Evolutionary conservation across 441 rosid genomes (phyloP).

Genomic region (Gossypium lobatum): DNA sequence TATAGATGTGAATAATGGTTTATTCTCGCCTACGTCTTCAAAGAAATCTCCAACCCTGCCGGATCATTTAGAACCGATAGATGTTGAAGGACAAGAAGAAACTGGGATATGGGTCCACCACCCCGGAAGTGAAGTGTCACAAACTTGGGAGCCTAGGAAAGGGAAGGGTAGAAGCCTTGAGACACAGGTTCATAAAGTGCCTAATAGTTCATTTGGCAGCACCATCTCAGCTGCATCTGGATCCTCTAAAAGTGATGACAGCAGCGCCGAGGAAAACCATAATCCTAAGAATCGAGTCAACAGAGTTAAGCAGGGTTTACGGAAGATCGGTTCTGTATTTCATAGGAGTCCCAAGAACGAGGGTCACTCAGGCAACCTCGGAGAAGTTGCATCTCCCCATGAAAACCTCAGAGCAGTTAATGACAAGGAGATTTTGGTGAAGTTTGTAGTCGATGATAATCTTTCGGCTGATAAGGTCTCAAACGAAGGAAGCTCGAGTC

Average conservation of each 20-base stretch:
- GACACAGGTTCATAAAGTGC: slow-evolving; percentile 34
- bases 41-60: slow-evolving; percentile 44
- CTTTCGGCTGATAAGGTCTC: slow-evolving; percentile 33
- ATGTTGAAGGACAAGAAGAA: slow-evolving; percentile 65
- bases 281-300: slow-evolving; percentile 31
- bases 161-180: slow-evolving; percentile 55
- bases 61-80: slow-evolving; percentile 72
- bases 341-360: slow-evolving; percentile 47
- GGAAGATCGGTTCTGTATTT: slow-evolving; percentile 49
- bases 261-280: slow-evolving; percentile 44
- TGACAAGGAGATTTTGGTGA: slow-evolving; percentile 39
- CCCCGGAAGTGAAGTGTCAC: slow-evolving; percentile 75
- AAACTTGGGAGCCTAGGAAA: slow-evolving; percentile 82
- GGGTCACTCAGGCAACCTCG: slow-evolving; percentile 32
- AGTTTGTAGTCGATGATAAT: slow-evolving; percentile 40
- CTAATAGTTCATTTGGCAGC: slow-evolving; percentile 30
- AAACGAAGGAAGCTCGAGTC: slow-evolving; percentile 28
- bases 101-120: slow-evolving; percentile 85
- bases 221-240: slow-evolving; percentile 28
- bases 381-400: slow-evolving; percentile 42
- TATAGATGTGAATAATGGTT: slow-evolving; percentile 29
- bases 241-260: slow-evolving; percentile 37
- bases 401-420: slow-evolving; percentile 48
- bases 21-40: slow-evolving; percentile 41
- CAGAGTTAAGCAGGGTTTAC: slow-evolving; percentile 40